phyloP scores from a whole-genome alignment of 768 basidiomycete genomes.

The Tylopilus vinaceipallidus region DNA sequence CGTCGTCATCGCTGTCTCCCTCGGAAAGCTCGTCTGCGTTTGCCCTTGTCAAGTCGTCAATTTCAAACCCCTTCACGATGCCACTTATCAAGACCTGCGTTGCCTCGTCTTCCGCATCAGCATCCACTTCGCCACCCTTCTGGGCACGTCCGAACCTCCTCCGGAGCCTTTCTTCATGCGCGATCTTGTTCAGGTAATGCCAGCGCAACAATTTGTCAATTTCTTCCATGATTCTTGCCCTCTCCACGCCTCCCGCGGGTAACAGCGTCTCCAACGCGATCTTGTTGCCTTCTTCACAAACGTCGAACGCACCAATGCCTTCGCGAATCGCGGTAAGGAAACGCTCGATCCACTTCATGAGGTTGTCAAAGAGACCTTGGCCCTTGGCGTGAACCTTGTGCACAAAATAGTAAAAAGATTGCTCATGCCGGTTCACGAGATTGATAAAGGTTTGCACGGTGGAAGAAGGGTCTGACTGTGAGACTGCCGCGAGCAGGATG shows the following conservation, averaged over 20 bases:
- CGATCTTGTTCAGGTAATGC: slow-evolving; percentile 91
- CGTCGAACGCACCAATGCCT: slow-evolving; percentile 57
- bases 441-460: slow-evolving; percentile 94
- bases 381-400: slow-evolving; percentile 99
- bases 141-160: slow-evolving; percentile 71
- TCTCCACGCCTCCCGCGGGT: slow-evolving; percentile 77
- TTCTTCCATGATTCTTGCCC: slow-evolving; percentile 75
- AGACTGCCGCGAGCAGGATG: slow-evolving; percentile 45
- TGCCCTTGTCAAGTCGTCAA: slow-evolving; percentile 74
- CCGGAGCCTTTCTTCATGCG: slow-evolving; percentile 90
- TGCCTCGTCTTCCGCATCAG: slow-evolving; percentile 76
- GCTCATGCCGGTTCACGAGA: slow-evolving; percentile 91
- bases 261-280: slow-evolving; percentile 88
- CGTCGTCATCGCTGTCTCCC: slow-evolving; percentile 57
- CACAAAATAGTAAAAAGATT: slow-evolving; percentile 94
- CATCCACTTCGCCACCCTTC: slow-evolving; percentile 41
- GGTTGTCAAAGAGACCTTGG: slow-evolving; percentile 85
- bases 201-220: slow-evolving; percentile 88
- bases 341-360: slow-evolving; percentile 97
- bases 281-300: slow-evolving; percentile 12
- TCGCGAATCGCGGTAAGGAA: slow-evolving; percentile 90
- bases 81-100: slow-evolving; percentile 75
- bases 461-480: slow-evolving; percentile 75
- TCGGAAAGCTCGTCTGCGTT: slow-evolving; percentile 82
- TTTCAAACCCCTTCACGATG: slow-evolving; percentile 77